Percentiles rank a stretch among this genome's conserved stretches.
phyloP scores from a whole-genome alignment of 495 filamentous ascomycete species.

The Penicillium angulare region DNA sequence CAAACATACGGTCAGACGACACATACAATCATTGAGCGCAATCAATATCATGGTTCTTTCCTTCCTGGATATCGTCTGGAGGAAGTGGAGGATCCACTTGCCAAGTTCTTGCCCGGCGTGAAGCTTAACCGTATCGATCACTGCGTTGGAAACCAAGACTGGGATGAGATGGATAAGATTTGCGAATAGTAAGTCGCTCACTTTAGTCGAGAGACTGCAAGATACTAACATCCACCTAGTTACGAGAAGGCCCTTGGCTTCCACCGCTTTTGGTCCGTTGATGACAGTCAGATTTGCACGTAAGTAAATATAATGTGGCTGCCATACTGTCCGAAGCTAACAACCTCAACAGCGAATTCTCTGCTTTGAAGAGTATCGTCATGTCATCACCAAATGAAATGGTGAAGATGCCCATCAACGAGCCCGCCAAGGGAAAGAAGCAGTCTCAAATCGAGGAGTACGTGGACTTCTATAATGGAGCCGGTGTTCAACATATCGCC shows the following conservation, averaged over 20 bases:
- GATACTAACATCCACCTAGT: conserved; percentile 34
- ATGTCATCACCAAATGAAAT: conserved; percentile 80
- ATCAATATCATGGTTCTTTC: conserved; percentile 66
- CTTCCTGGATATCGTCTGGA: conserved; percentile 71
- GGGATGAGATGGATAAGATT: conserved; percentile 79
- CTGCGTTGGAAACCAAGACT: conserved; percentile 92
- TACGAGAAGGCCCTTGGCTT: conserved; percentile 89
- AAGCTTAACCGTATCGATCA: conserved; percentile 75
- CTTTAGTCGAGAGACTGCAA: not conserved
- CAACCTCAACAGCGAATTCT: conserved; percentile 60
- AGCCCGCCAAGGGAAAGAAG: conserved; percentile 82
- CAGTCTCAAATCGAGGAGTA: conserved; percentile 93
- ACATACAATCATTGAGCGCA: conserved; percentile 76
- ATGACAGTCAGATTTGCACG: conserved; percentile 83
- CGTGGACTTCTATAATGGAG: conserved; percentile 79
- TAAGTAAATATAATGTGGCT: conserved; percentile 20
- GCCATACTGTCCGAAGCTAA: not conserved
- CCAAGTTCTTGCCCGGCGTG: conserved; percentile 56
- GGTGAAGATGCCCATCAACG: conserved; percentile 97
- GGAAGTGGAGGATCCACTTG: conserved; percentile 47
- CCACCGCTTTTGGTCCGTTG: conserved; percentile 93
- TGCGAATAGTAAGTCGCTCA: conserved; percentile 63
- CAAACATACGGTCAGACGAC: conserved; percentile 90
- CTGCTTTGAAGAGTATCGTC: conserved; percentile 78
- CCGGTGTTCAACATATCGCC: conserved; percentile 90